phyloP scores from a whole-genome alignment of 2,329 filamentous ascomycete species.

The Calonectria hawksworthii region DNA sequence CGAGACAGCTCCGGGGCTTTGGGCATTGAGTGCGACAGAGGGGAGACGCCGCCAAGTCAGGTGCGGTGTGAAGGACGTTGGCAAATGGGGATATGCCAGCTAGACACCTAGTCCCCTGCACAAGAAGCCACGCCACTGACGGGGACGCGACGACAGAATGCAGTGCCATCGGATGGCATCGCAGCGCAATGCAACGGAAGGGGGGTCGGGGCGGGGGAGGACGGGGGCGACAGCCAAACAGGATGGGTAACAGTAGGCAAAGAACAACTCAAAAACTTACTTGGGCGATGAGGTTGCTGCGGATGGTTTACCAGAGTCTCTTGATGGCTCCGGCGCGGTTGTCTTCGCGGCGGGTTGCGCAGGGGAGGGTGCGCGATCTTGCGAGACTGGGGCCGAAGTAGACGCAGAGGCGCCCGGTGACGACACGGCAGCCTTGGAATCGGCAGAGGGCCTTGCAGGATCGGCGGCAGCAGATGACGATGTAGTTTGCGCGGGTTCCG shows the following conservation, averaged over 20 bases:
- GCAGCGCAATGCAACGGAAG: neutral
- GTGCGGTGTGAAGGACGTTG: conserved; percentile 40
- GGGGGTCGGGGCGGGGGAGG: neutral
- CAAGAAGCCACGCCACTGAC: conserved; percentile 42
- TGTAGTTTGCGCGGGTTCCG: conserved; percentile 26
- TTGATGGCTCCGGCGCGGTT: conserved; percentile 11
- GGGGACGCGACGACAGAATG: conserved; percentile 9
- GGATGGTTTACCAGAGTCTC: conserved; percentile 13
- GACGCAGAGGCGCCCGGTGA: conserved; percentile 29
- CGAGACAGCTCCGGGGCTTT: conserved; percentile 21
- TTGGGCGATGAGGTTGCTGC: conserved; percentile 20
- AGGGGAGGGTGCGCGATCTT: conserved; percentile 38
- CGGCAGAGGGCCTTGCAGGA: conserved; percentile 20
- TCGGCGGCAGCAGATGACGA: conserved; percentile 21
- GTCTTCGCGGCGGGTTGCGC: conserved; percentile 20
- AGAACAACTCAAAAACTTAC: conserved; percentile 21
- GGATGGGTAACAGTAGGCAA: neutral
- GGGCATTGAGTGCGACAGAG: conserved; percentile 30
- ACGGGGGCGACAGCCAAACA: neutral
- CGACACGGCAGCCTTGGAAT: conserved; percentile 25
- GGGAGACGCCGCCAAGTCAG: conserved; percentile 39
- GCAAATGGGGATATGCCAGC: conserved; percentile 45
- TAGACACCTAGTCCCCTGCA: conserved; percentile 39
- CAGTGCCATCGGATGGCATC: neutral
- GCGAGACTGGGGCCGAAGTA: conserved; percentile 28